A percentile compares a stretch with the other conserved stretches of the same genome.
phyloP scores from a whole-genome alignment of 1,139 yeast species.

The Saccharomycopsis hybrid region DNA sequence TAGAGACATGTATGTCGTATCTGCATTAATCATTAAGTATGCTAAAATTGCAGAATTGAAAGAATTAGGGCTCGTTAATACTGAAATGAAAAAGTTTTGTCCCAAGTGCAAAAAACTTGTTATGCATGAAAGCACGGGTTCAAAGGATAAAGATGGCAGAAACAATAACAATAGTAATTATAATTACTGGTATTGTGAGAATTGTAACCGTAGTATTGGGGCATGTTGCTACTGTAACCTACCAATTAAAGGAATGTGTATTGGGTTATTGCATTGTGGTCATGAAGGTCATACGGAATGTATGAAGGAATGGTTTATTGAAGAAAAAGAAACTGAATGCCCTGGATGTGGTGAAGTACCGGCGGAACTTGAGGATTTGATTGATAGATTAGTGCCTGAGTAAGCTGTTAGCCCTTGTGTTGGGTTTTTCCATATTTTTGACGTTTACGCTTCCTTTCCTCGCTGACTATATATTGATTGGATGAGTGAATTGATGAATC shows the following conservation, averaged over 20 bases:
- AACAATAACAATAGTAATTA: conserved; percentile 9
- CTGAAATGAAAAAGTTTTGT: conserved; percentile 61
- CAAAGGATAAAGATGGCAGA: conserved; percentile 8
- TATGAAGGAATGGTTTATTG: conserved; percentile 69
- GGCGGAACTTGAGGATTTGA: conserved; percentile 11
- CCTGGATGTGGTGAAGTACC: conserved; percentile 64
- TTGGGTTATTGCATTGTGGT: conserved; percentile 72
- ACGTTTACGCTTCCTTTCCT: no score
- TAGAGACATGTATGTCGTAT: conserved; percentile 47
- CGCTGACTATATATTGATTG: no score
- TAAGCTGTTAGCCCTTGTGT: no score
- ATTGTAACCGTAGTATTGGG: conserved; percentile 53
- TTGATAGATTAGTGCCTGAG: neutral
- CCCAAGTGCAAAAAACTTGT: conserved; percentile 59
- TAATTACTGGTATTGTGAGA: conserved; percentile 73
- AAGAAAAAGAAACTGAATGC: conserved; percentile 59
- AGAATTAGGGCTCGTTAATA: conserved; percentile 44
- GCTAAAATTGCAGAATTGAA: conserved; percentile 39
- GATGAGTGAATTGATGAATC: no score
- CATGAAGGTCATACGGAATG: conserved; percentile 86
- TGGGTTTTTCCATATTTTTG: no score
- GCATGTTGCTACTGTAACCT: conserved; percentile 77
- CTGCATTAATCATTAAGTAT: conserved; percentile 50
- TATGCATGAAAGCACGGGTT: conserved; percentile 45
- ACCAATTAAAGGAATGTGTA: conserved; percentile 68